A percentile compares a stretch with the other conserved stretches of the same genome.
Conservation (phyloP, 1,284 basidiomycete species). For the Ceratobasidium sp. region DNA sequence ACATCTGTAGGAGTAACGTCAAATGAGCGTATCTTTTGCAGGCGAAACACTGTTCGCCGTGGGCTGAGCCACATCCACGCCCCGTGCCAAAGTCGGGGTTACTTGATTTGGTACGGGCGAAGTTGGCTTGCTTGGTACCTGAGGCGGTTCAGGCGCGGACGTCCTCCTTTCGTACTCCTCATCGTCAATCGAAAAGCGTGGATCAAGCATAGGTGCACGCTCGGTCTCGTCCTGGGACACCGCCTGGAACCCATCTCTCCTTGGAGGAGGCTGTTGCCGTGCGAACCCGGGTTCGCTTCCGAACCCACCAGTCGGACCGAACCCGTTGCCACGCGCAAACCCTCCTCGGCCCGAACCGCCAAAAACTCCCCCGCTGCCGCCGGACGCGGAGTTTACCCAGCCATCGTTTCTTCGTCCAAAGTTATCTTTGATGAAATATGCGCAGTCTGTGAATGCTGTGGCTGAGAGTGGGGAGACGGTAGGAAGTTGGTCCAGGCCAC, state of each 20-base stretch:
- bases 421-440: conserved; percentile 41
- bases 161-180: conserved; percentile 40
- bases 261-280: conserved; percentile 33
- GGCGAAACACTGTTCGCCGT: not conserved
- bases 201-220: conserved; percentile 37
- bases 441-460: conserved; percentile 36
- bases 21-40: conserved; percentile 14
- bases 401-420: conserved; percentile 38
- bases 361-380: not conserved
- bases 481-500: conserved; percentile 76
- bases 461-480: conserved; percentile 52
- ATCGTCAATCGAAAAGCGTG: conserved; percentile 34
- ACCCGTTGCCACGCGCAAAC: conserved; percentile 38
- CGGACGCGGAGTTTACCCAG: conserved; percentile 3
- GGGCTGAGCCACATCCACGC: not conserved
- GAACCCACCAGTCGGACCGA: conserved; percentile 35
- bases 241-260: conserved; percentile 37
- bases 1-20: not conserved
- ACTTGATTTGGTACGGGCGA: conserved; percentile 19
- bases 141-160: conserved; percentile 27
- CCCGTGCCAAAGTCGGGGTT: not conserved
- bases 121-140: conserved; percentile 35
- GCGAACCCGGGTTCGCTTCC: conserved; percentile 14
- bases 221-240: conserved; percentile 25
- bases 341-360: conserved; percentile 1